phyloP scores from a whole-genome alignment of 1,284 basidiomycete species.

The Fistulina hepatica region DNA sequence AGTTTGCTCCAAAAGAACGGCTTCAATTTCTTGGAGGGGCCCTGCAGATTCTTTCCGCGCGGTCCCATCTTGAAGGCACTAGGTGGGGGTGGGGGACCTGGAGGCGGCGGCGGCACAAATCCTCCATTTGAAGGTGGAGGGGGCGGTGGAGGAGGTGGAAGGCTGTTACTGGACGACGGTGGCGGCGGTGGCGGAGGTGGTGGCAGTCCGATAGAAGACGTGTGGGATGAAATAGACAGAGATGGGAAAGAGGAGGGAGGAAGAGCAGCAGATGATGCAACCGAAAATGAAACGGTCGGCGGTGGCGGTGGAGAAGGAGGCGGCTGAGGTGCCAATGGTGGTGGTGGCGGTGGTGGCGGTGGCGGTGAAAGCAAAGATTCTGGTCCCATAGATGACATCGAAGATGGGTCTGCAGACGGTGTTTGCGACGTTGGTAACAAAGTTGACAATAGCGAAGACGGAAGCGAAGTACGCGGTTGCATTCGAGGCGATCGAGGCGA shows the following conservation, averaged over 20 bases:
- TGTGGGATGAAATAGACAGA: constrained; percentile 18
- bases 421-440: too few relatives aligned
- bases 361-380: constrained; percentile 15
- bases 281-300: constrained; percentile 18
- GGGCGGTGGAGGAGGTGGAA: constrained; percentile 17
- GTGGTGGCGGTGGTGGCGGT: constrained; percentile 18
- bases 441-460: constrained; percentile 4
- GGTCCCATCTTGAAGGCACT: constrained; percentile 25
- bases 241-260: constrained; percentile 18
- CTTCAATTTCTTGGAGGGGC: constrained; percentile 55
- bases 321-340: constrained; percentile 16
- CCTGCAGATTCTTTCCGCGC: constrained; percentile 23
- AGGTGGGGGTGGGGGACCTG: constrained; percentile 20
- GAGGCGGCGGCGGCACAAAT: constrained; percentile 14
- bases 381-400: too few relatives aligned
- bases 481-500: too few relatives aligned
- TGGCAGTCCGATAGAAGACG: constrained; percentile 10
- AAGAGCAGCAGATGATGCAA: constrained; percentile 11
- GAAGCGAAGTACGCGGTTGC: constrained; percentile 3
- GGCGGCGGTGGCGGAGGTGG: constrained; percentile 19
- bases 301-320: constrained; percentile 18
- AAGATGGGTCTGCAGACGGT: too few relatives aligned
- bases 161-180: constrained; percentile 10
- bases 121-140: constrained; percentile 17
- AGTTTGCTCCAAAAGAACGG: constrained; percentile 91